Percentiles rank a stretch among this genome's conserved stretches.
Conservation (phyloP, 1,284 basidiomycete species). For the Stereum hirsutum region DNA sequence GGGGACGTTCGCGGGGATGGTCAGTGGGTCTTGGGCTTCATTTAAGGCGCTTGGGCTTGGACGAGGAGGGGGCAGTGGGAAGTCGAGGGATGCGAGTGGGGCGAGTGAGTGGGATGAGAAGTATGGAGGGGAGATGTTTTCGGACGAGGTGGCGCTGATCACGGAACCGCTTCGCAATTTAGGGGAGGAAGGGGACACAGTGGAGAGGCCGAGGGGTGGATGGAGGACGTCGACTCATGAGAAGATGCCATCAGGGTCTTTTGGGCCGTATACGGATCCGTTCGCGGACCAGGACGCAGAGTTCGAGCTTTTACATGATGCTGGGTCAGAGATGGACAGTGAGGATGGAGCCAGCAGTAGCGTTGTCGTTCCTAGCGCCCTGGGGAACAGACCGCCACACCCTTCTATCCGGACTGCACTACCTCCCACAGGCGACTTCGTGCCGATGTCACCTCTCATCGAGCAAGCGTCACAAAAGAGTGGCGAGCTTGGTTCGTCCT, state of each 20-base stretch:
- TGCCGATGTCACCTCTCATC: constrained; percentile 12
- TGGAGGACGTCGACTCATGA: not conserved
- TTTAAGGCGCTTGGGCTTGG: constrained; percentile 8
- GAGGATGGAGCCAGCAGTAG: not conserved
- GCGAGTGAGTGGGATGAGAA: constrained; percentile 31
- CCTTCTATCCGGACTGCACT: constrained; percentile 7
- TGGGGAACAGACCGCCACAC: constrained; percentile 1
- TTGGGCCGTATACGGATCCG: constrained; percentile 35
- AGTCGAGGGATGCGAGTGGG: constrained; percentile 3
- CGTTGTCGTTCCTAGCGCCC: not conserved
- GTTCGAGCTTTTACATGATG: constrained; percentile 15
- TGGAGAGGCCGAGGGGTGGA: constrained; percentile 8
- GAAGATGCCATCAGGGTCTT: not conserved
- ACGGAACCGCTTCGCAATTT: constrained; percentile 6
- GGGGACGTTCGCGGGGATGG: constrained; percentile 7
- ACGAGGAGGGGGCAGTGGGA: constrained; percentile 4
- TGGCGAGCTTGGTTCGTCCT: constrained; percentile 22
- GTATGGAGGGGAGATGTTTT: constrained; percentile 31
- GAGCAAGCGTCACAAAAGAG: constrained; percentile 13
- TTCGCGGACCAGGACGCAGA: constrained; percentile 41
- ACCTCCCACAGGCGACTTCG: constrained; percentile 9
- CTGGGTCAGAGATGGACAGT: constrained; percentile 14
- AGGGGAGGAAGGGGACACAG: constrained; percentile 3
- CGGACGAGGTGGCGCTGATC: constrained; percentile 30
- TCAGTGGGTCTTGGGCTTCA: constrained; percentile 7